Evolutionary conservation across 176 grass and related monocot genomes (phyloP).

Genomic region (Otatea glauca): DNA sequence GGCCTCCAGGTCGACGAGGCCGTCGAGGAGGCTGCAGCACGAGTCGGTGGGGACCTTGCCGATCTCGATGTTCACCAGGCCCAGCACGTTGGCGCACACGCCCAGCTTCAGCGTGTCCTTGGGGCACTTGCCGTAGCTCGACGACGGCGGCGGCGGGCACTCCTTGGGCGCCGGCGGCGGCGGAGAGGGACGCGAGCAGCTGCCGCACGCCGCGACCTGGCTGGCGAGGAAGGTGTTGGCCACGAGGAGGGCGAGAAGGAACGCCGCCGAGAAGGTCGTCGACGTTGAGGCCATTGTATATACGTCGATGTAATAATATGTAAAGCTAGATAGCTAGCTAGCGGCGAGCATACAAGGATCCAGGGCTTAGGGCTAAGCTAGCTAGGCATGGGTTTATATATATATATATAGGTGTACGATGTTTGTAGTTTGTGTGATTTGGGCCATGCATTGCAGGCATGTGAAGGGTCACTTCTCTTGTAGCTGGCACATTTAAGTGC

Average conservation of each 20-base stretch:
- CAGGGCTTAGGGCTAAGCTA: too few species aligned
- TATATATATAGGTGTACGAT: too few species aligned
- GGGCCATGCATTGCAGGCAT: too few species aligned
- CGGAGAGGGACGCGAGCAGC: slow-evolving; percentile 25
- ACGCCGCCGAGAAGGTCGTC: background rate
- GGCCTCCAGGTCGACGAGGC: slow-evolving; percentile 61
- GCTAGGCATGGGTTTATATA: too few species aligned
- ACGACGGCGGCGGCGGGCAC: background rate
- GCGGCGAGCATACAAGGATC: too few species aligned
- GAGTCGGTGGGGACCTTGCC: slow-evolving; percentile 36
- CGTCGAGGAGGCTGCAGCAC: slow-evolving; percentile 48
- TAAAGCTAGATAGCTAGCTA: too few species aligned
- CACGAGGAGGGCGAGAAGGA: slow-evolving; percentile 17
- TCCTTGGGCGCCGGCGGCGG: background rate
- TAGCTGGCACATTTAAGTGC: too few species aligned
- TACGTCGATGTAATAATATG: too few species aligned
- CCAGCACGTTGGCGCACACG: slow-evolving; percentile 53
- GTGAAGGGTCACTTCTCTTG: too few species aligned
- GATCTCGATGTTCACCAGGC: slow-evolving; percentile 5
- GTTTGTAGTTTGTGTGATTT: too few species aligned
- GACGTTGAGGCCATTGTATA: slow-evolving; percentile 18
- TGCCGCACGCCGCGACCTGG: slow-evolving; percentile 19
- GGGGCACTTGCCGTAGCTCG: slow-evolving; percentile 29
- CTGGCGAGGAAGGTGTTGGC: slow-evolving; percentile 14
- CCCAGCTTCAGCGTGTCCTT: slow-evolving; percentile 55